Percentiles rank a stretch among this genome's conserved stretches.
These are phyloP conservation scores for Syzygium malaccense DNA, from an alignment of 441 rosid species.

Conservation along the genomic window DNA sequence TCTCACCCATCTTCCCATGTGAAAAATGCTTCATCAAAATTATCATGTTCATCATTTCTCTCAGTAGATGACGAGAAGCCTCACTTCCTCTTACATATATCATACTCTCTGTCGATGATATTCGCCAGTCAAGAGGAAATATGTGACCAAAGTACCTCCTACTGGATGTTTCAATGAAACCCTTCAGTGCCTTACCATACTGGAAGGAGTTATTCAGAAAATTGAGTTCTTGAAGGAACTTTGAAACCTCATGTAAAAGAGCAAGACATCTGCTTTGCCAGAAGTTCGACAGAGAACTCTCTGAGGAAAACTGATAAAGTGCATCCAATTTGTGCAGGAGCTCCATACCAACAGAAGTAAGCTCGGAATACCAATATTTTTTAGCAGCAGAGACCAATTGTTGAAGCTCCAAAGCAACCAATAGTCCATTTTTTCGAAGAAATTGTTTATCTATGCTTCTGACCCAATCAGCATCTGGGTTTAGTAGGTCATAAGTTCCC, in stretches of 20 bases:
- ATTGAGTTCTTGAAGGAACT: not conserved
- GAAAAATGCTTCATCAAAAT: conserved; percentile 11
- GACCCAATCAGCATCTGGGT: not conserved
- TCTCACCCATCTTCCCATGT: conserved; percentile 28
- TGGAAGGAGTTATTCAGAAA: not conserved
- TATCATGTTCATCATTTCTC: conserved; percentile 7
- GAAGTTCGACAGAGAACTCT: not conserved
- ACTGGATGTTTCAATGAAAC: conserved; percentile 3
- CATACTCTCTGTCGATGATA: conserved; percentile 16
- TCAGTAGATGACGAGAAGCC: conserved; percentile 12
- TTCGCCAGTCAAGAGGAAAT: conserved; percentile 30
- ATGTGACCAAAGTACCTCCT: not conserved
- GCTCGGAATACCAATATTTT: not conserved
- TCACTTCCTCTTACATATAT: conserved; percentile 23
- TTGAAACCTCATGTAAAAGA: not conserved
- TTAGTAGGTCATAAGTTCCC: not conserved
- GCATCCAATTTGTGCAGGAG: not conserved
- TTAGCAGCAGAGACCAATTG: not conserved
- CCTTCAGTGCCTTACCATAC: not conserved
- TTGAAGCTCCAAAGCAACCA: not conserved
- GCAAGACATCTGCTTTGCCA: not conserved
- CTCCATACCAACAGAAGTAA: not conserved
- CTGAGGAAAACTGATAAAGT: not conserved
- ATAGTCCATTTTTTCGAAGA: not conserved
- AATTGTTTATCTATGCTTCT: not conserved